Base-by-base conservation (phyloP, 75 land plant genomes). In the Cunninghamia lanceolata region DNA sequence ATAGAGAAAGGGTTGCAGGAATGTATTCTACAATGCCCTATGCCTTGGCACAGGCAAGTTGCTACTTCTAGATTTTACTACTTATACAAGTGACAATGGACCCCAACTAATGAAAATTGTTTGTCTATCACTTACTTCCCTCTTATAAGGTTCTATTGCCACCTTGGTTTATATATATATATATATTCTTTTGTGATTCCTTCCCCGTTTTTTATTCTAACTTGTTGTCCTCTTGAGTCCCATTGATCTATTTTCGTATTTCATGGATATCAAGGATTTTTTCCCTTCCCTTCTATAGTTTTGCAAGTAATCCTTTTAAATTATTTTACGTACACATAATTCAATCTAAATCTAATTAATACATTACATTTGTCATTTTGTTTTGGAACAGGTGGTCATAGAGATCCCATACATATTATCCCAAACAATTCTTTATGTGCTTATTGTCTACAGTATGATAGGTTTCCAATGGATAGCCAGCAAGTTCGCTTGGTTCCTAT, bases 11-110 rank as follows among this genome's bases (percentile, higher is more conserved):
- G 85, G 98, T 95, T 32, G 99, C 99, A 45, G 99, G 99, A 84
- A 94, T 97, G 98, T 97, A 94, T 86, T 96, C 98, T 38, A 92
- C 99, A 50, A 86, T 97, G 56, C 98, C 99, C n/a, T 97, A 97
- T 87, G 99, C 98, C 73, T 86, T 97, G 30, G 94, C 99, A 84
- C 97, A 96, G 95, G 99, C 30, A 38, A 34, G 84, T 84, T n/a
- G 34, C 10, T 9, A 1, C n/a, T 70, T 28, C 11, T n/a, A n/a
- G 3, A 70, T n/a, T 30, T 70, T 70, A 10, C 30, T n/a, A 11
- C 11, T 47, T 9, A 47, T 14, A 47, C 52, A 10, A 11, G 13
- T 34, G 21, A 19, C 59, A 56, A 19, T 56, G 59, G 59, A 56
- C 25, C 3, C 59, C 59, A 50, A 10, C 52, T 50, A 50, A 50